These are phyloP conservation scores for Paracamarosporium sp. DNA, from an alignment of 2,329 filamentous ascomycete genomes.

Conservation along the genomic window DNA sequence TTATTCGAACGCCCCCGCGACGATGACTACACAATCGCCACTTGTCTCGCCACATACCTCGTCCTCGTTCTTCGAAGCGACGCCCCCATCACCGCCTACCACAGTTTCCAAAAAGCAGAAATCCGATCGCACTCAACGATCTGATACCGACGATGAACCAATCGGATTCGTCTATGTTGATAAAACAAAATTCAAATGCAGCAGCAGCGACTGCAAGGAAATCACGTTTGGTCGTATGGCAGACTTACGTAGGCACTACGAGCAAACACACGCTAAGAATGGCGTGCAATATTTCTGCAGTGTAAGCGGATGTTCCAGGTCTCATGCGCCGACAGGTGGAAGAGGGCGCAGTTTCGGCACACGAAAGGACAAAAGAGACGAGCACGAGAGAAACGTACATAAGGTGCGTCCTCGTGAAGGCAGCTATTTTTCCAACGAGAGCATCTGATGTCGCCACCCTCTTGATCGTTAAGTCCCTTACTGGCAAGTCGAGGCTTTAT, in stretches of 20 bases:
- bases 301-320: conserved; percentile 13
- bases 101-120: neutral
- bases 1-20: neutral
- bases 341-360: conserved; percentile 34
- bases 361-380: conserved; percentile 35
- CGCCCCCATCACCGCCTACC: neutral
- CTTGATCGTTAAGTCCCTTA: neutral
- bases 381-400: conserved; percentile 15
- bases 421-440: neutral
- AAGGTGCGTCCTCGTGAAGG: neutral
- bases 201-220: conserved; percentile 20
- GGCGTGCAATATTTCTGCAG: conserved; percentile 32
- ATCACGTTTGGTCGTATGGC: conserved; percentile 36
- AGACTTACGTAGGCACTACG: conserved; percentile 38
- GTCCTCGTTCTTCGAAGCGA: neutral
- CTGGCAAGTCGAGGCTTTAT: neutral
- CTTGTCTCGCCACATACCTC: neutral
- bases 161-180: conserved; percentile 34
- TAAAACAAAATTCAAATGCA: conserved; percentile 34
- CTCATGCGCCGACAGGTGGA: conserved; percentile 16
- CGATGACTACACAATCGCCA: neutral
- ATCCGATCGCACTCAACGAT: neutral
- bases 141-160: conserved; percentile 1
- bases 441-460: conserved; percentile 1
- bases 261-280: conserved; percentile 21